These are phyloP conservation scores for Serendipita sp. DNA, from an alignment of 768 basidiomycete species.

Conservation along the genomic window DNA sequence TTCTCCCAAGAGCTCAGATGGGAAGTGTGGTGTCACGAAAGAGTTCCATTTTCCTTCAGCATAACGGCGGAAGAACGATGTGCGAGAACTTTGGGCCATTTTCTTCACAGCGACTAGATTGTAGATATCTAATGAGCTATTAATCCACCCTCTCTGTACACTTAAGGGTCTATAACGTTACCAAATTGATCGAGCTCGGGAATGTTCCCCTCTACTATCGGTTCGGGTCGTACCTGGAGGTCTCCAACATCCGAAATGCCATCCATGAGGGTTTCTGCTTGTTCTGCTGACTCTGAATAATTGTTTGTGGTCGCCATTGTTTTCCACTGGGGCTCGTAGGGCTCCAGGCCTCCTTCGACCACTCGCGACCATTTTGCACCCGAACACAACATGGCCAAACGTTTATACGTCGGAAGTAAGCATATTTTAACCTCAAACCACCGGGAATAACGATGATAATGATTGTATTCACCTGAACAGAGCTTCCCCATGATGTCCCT, in stretches of 20 bases:
- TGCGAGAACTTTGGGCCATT: neutral
- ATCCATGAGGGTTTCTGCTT: neutral
- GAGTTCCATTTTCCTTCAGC: slow-evolving; percentile 3
- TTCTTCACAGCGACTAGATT: neutral
- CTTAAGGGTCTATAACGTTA: neutral
- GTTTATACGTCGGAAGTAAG: slow-evolving; percentile 75
- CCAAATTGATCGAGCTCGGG: neutral
- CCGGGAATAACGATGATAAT: neutral
- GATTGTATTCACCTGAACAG: slow-evolving; percentile 21
- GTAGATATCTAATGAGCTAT: neutral
- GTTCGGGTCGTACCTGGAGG: neutral
- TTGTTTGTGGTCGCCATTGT: neutral
- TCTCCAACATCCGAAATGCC: neutral
- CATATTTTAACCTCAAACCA: neutral
- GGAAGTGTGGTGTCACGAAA: neutral
- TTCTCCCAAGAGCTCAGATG: neutral
- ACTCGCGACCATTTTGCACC: neutral
- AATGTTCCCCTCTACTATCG: neutral
- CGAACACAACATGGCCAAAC: slow-evolving; percentile 38
- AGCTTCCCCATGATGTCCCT: slow-evolving; percentile 68
- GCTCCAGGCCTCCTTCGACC: neutral
- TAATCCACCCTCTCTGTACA: neutral
- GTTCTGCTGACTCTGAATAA: neutral
- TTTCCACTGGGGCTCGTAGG: too few relatives aligned
- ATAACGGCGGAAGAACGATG: neutral